Percentiles rank a stretch among this genome's conserved stretches.
Evolutionary conservation across 306 rosid species (phyloP).

Genomic region (Sophora flavescens): DNA sequence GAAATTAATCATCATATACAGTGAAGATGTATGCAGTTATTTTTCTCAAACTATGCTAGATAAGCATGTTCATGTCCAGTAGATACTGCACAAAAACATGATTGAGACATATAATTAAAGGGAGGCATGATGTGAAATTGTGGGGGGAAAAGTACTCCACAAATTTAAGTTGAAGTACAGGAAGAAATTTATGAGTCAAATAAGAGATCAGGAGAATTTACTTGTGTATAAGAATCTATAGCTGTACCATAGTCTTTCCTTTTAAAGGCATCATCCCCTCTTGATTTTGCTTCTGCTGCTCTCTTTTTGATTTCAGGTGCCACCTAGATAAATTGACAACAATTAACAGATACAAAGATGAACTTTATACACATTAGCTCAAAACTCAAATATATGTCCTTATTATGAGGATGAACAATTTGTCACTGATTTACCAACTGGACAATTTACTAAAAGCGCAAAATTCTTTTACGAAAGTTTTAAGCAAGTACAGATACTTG

Average conservation of each 20-base stretch:
- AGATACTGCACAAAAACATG: constrained; percentile 28
- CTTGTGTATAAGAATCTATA: constrained; percentile 92
- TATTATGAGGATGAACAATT: constrained; percentile 13
- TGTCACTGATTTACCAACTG: neutral
- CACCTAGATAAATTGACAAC: constrained; percentile 63
- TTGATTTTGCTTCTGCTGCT: constrained; percentile 91
- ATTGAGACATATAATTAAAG: constrained; percentile 8
- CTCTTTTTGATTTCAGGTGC: constrained; percentile 80
- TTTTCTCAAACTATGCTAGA: constrained; percentile 11
- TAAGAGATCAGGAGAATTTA: constrained; percentile 43
- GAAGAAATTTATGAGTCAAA: constrained; percentile 38
- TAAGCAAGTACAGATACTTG: constrained; percentile 24
- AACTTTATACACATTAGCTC: constrained; percentile 21
- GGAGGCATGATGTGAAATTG: constrained; percentile 21
- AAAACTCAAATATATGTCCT: neutral
- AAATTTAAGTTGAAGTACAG: constrained; percentile 23
- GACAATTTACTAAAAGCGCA: constrained; percentile 23
- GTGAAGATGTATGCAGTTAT: constrained; percentile 15
- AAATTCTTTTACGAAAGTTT: neutral
- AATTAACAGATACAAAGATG: constrained; percentile 14
- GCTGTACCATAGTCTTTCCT: constrained; percentile 69
- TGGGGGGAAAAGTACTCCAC: neutral
- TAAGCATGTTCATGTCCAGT: constrained; percentile 20
- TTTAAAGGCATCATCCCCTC: constrained; percentile 90
- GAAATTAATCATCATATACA: constrained; percentile 22